Base-by-base conservation (phyloP, 192 early-diverging fungal species). In the Mortierella claussenii region DNA sequence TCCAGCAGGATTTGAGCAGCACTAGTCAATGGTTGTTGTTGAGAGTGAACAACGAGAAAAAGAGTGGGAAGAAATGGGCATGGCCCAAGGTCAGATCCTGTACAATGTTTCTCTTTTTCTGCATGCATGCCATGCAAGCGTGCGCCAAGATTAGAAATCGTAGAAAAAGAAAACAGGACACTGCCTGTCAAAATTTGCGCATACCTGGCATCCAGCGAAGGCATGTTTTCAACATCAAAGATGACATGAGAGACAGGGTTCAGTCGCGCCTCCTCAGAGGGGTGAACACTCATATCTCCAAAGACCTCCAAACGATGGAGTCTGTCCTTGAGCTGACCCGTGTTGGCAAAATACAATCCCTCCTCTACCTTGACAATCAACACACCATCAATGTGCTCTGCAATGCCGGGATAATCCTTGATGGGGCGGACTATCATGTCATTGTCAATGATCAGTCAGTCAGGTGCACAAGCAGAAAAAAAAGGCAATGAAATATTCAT, bases 271-370 rank as follows among this genome's bases (percentile, higher is more conserved):
- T 89, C 89, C 69, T 98, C 96, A 0, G 95, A 95, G 7, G 98
- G 98, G 81, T 99, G 98, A 26, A 96, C 92, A 13, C 89, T 88
- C 85, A 98, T 89, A 67, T 96, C 95, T 33, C 98, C 97, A 82
- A 95, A 95, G 67, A 93, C 83, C 65, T 99, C 98, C 30, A 98
- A 80, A 27, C 98, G 91, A 48, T 95, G 92, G 32, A 99, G 81
- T 17, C 97, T 84, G 55, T 98, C 98, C 79, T 96, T 95, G 45
- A 99, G 83, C 82, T 98, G 96, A 4, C 97, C 97, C 27, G 92
- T 92, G 69, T 99, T 99, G 46, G 97, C 97, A 87, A 99, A 99
- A 78, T 94, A 98, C 47, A 99, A 79, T 4, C 92, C 92, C 67
- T 99, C 98, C 59, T 96, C 93, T 20, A 99, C 87, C 33, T 92